A percentile compares a stretch with the other conserved stretches of the same genome.
These are phyloP conservation scores for Stereocaulon alpinum DNA, from an alignment of 495 filamentous ascomycete species.

Conservation along the genomic window DNA sequence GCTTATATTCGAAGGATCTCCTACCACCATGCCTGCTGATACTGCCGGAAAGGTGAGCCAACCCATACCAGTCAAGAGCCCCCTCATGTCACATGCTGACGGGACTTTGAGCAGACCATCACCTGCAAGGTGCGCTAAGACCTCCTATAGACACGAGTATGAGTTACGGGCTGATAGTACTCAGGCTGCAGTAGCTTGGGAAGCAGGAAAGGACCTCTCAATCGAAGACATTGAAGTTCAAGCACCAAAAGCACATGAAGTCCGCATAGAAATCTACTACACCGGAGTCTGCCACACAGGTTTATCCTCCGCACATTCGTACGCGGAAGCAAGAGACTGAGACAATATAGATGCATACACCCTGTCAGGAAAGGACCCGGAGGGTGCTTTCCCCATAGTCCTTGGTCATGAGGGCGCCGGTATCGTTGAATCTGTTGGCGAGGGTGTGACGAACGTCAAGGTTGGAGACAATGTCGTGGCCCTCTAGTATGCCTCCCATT, in stretches of 20 bases:
- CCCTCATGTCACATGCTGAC: constrained; percentile 17
- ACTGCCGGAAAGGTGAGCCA: constrained; percentile 48
- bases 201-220: constrained; percentile 75
- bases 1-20: neutral
- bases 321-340: constrained; percentile 4
- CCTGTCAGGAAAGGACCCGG: constrained; percentile 92
- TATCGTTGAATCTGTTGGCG: constrained; percentile 91
- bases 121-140: constrained; percentile 53
- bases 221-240: constrained; percentile 88
- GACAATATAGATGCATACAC: constrained; percentile 78
- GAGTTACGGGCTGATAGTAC: neutral
- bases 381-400: constrained; percentile 94
- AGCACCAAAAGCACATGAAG: constrained; percentile 88
- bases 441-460: constrained; percentile 90
- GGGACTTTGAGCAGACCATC: constrained; percentile 46
- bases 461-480: constrained; percentile 87
- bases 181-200: constrained; percentile 93
- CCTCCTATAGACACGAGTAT: constrained; percentile 4
- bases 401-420: constrained; percentile 96
- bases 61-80: neutral
- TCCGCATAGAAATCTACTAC: constrained; percentile 91
- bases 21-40: constrained; percentile 26
- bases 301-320: constrained; percentile 29
- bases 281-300: constrained; percentile 98
- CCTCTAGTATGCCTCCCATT: constrained; percentile 60